Percentiles rank a stretch among this genome's conserved stretches.
phyloP scores from a whole-genome alignment of 2,329 filamentous ascomycete species.

The Blumeria graminis region DNA sequence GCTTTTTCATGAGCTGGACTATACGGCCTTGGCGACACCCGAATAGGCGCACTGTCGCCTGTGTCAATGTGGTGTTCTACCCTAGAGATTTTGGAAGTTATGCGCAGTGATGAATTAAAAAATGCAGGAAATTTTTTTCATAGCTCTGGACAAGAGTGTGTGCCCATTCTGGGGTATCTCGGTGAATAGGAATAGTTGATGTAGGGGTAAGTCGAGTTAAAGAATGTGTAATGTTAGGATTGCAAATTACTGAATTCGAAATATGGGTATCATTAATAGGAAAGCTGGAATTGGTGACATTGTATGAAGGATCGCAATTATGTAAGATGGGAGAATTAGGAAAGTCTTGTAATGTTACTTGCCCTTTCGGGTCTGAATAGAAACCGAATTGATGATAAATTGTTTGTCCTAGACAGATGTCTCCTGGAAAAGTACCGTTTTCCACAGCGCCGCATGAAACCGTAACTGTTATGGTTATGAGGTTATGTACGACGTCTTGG shows the following conservation, averaged over 20 bases:
- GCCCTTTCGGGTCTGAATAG: neutral
- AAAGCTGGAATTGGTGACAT: too few relatives aligned
- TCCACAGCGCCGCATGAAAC: neutral
- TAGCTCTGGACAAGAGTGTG: too few relatives aligned
- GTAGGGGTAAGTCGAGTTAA: neutral
- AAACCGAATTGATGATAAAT: neutral
- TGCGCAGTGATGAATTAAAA: neutral
- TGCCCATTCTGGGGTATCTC: neutral
- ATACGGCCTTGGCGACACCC: neutral
- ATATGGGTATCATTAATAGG: too few relatives aligned
- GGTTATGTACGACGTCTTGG: too few relatives aligned
- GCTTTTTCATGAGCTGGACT: neutral
- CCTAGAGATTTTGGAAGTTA: neutral
- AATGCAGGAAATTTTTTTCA: neutral
- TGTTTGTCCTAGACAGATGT: neutral
- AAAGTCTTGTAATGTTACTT: neutral
- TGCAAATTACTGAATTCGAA: neutral
- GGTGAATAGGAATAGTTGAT: neutral
- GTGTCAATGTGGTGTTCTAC: neutral
- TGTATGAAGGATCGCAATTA: neutral
- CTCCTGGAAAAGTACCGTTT: neutral
- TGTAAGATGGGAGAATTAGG: neutral
- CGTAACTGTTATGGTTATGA: too few relatives aligned
- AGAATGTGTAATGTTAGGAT: neutral
- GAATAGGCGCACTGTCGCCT: neutral